phyloP scores from a whole-genome alignment of 2,329 filamentous ascomycete genomes.

The Bipolaris gigantea region DNA sequence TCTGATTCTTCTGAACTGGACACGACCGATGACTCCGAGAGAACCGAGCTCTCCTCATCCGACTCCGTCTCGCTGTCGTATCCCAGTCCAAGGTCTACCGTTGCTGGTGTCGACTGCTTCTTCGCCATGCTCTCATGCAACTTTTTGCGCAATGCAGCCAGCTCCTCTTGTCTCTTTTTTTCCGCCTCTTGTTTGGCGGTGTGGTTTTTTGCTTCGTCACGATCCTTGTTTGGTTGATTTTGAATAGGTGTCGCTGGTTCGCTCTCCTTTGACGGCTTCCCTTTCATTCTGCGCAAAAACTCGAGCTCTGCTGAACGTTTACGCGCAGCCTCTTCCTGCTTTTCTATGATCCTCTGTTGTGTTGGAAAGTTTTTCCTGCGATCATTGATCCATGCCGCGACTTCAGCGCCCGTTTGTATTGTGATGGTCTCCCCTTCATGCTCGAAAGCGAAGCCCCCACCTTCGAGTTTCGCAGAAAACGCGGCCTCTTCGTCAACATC shows the following conservation, averaged over 20 bases:
- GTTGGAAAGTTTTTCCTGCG: slow-evolving; percentile 81
- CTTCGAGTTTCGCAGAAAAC: slow-evolving; percentile 44
- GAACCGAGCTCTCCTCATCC: slow-evolving; percentile 25
- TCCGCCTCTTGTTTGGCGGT: slow-evolving; percentile 2
- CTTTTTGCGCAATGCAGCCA: slow-evolving; percentile 41
- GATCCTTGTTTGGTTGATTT: not conserved
- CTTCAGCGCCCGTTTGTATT: slow-evolving; percentile 63
- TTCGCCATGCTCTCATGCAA: slow-evolving; percentile 39
- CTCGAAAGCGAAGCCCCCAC: slow-evolving; percentile 60
- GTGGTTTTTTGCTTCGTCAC: slow-evolving; percentile 8
- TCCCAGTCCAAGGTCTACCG: slow-evolving; percentile 33
- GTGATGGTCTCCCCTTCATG: slow-evolving; percentile 59
- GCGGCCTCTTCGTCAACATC: slow-evolving; percentile 70
- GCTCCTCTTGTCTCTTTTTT: slow-evolving; percentile 19
- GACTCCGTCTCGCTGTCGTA: slow-evolving; percentile 37
- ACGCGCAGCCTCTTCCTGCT: slow-evolving; percentile 52
- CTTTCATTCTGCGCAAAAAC: slow-evolving; percentile 36
- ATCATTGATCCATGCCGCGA: slow-evolving; percentile 79
- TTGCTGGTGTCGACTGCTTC: slow-evolving; percentile 16
- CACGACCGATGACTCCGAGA: slow-evolving; percentile 38
- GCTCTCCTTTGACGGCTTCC: slow-evolving; percentile 15
- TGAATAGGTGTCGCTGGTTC: not conserved
- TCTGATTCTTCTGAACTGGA: slow-evolving; percentile 36
- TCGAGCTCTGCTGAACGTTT: slow-evolving; percentile 45
- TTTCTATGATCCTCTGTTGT: slow-evolving; percentile 67